phyloP scores from a whole-genome alignment of 1,139 yeast genomes.

The Kurtzmaniella natalensis region DNA sequence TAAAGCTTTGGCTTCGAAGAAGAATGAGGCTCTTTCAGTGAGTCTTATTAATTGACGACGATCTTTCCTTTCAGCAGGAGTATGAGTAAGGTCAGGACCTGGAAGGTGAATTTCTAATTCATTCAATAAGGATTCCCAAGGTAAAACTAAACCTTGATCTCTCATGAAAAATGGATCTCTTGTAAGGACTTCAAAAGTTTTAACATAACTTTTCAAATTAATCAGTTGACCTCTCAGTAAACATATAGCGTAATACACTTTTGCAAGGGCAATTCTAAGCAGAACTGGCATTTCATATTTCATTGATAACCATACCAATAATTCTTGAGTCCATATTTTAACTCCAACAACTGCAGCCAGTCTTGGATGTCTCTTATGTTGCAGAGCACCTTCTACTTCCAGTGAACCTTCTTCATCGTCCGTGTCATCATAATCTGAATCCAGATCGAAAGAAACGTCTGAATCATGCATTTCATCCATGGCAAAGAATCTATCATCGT shows the following conservation, averaged over 20 bases:
- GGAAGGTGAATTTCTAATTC: conserved; percentile 35
- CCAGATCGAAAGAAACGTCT: conserved; percentile 37
- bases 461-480: conserved; percentile 37
- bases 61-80: conserved; percentile 38
- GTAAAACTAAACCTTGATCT: conserved; percentile 37
- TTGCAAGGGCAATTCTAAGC: conserved; percentile 57
- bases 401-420: conserved; percentile 43
- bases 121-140: conserved; percentile 48
- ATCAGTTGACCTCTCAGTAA: conserved; percentile 72
- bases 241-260: conserved; percentile 69
- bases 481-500: conserved; percentile 19
- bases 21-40: conserved; percentile 45
- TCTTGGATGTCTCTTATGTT: conserved; percentile 58
- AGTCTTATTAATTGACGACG: conserved; percentile 39
- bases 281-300: conserved; percentile 77
- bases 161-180: conserved; percentile 44
- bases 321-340: conserved; percentile 85
- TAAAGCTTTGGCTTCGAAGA: conserved; percentile 35
- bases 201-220: conserved; percentile 59
- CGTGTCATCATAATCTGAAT: conserved; percentile 27
- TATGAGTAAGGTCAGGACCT: conserved; percentile 22
- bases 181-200: conserved; percentile 56
- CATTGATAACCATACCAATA: conserved; percentile 74
- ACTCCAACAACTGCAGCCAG: conserved; percentile 74
- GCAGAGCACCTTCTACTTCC: conserved; percentile 29